These are phyloP conservation scores for Jaenimonas drosophilae DNA, from an alignment of 208 protist species.

Conservation along the genomic window DNA sequence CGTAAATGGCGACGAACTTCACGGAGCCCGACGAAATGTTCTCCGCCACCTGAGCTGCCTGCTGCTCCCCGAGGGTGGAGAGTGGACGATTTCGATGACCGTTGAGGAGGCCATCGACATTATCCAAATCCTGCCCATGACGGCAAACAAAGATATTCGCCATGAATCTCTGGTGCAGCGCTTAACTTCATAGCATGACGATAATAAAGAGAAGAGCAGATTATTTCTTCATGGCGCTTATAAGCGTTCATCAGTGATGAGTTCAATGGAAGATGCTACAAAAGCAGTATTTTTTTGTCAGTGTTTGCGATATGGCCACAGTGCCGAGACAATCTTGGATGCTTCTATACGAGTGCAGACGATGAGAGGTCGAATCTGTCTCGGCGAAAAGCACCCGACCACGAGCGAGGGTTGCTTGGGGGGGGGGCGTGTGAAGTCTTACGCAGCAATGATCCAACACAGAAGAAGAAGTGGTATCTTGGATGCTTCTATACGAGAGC, in stretches of 20 bases:
- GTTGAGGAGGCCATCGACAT: constrained; percentile 68
- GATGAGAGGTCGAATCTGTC: neutral
- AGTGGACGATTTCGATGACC: constrained; percentile 78
- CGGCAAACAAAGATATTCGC: constrained; percentile 64
- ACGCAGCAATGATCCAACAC: neutral
- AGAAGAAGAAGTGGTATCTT: neutral
- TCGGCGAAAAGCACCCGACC: constrained; percentile 6
- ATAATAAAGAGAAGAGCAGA: too few relatives aligned
- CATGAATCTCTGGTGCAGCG: too few relatives aligned
- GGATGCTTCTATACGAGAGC: constrained; percentile 4
- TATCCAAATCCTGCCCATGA: constrained; percentile 88
- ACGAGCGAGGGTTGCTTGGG: too few relatives aligned
- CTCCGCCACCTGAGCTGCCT: constrained; percentile 48
- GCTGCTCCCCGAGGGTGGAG: constrained; percentile 45
- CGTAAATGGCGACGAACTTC: constrained; percentile 50
- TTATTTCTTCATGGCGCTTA: too few relatives aligned
- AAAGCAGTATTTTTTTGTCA: too few relatives aligned
- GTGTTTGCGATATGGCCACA: too few relatives aligned
- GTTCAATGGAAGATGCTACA: too few relatives aligned
- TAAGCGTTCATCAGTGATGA: too few relatives aligned
- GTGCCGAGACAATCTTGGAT: constrained; percentile 4
- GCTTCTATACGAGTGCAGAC: constrained; percentile 4
- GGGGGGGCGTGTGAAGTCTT: too few relatives aligned
- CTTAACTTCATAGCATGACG: too few relatives aligned
- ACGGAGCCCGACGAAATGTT: constrained; percentile 30